Base-by-base conservation (phyloP, 305 asterid species). In the Solanum chacoense region DNA sequence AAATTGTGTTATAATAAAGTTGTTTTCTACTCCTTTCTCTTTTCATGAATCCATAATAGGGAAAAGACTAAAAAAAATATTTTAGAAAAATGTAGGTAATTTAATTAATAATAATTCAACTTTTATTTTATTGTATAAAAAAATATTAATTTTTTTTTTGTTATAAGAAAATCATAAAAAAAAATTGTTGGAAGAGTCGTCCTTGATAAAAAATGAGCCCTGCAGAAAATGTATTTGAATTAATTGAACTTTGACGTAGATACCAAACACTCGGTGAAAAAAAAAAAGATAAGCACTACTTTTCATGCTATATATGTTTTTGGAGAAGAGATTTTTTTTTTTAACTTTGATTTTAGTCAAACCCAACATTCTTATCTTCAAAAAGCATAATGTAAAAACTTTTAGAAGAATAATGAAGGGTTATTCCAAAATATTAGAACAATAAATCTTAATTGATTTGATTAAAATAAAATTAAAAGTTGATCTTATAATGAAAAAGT, bases 331-430 rank as follows among this genome's bases (percentile, higher is more conserved):
- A 92, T 89, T 84, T 67, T 84, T 90, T 92, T 90, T 50, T 59
- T 84, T 83, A 89, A 26, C 88, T 90, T 93, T 94, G 91, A 55
- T 93, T 91, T 76, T 94, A 89, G 74, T 89, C 89, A 91, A 86
- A 88, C 89, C 94, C 91, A 88, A 92, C 96, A 94, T 94, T 95
- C 96, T 91, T 93, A 93, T 94, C 93, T 91, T 89, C 76, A 89
- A 72, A 93, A 92, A 92, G 95, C 94, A 94, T 88, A 85, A 90
- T 91, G 16, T 34, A 91, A 93, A 81, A 81, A 92, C 92, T 89
- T 77, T 89, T 87, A 72, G 91, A 90, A 88, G 86, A 89, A 91
- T 84, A 86, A 87, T 29, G 50, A 29, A 45, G 76, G 24, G 36
- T 24, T 85, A 86, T 88, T 89, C 88, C 40, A 4, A 2, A 42